phyloP scores from a whole-genome alignment of 2,329 filamentous ascomycete genomes.

The Trichocomaceae sp. region DNA sequence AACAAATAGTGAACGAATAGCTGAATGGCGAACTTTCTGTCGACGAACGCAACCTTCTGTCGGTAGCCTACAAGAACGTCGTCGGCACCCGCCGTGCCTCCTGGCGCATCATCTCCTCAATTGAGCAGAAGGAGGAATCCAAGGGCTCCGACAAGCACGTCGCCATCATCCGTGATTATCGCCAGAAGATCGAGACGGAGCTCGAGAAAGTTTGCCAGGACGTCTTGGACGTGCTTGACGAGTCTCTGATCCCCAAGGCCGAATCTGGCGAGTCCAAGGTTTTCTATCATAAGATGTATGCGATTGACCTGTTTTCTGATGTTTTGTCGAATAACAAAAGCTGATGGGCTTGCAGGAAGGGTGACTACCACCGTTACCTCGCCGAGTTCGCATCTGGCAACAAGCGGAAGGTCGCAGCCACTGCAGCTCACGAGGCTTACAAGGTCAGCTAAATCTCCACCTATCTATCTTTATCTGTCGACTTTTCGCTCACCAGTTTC shows the following conservation, averaged over 20 bases:
- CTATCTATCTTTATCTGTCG: constrained; percentile 13
- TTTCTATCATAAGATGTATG: constrained; percentile 99
- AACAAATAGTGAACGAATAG: constrained; percentile 31
- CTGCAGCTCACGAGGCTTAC: constrained; percentile 94
- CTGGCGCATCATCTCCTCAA: constrained; percentile 97
- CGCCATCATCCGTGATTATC: constrained; percentile 91
- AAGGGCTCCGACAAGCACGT: constrained; percentile 95
- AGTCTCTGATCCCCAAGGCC: constrained; percentile 89
- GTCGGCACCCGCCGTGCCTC: constrained; percentile 94
- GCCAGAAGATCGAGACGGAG: constrained; percentile 95
- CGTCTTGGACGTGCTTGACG: constrained; percentile 88
- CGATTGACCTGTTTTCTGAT: constrained; percentile 20
- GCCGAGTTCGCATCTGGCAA: constrained; percentile 94
- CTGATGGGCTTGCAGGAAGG: constrained; percentile 64
- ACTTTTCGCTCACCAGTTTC: constrained; percentile 15
- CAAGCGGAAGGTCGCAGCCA: constrained; percentile 89
- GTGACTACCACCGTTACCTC: constrained; percentile 98
- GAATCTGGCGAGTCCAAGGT: constrained; percentile 97
- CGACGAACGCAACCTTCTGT: constrained; percentile 91
- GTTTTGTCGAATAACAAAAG: background rate
- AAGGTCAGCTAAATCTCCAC: constrained; percentile 59
- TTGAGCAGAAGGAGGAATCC: constrained; percentile 99
- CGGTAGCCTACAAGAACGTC: constrained; percentile 98
- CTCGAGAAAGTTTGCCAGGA: constrained; percentile 97
- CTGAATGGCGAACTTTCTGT: constrained; percentile 62